Evolutionary conservation across 331 rosid species (phyloP).

Genomic region (Saraca asoca): DNA sequence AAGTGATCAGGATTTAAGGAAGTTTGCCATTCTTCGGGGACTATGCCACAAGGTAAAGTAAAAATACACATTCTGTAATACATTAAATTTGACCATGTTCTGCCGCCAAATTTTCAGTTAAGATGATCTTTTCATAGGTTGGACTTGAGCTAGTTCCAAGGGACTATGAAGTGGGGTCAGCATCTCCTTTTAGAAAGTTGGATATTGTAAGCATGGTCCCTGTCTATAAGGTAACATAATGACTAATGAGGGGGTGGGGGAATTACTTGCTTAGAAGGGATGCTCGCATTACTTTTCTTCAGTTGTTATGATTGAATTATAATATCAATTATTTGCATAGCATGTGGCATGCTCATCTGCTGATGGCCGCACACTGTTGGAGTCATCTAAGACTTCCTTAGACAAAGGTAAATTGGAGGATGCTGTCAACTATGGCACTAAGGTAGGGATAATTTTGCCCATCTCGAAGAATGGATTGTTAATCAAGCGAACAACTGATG

Average conservation of each 20-base stretch:
- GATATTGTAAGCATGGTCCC: slow-evolving; percentile 94
- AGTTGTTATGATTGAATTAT: slow-evolving; percentile 20
- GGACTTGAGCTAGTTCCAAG: slow-evolving; percentile 95
- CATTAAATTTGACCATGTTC: slow-evolving; percentile 6
- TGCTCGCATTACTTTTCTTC: slow-evolving; percentile 15
- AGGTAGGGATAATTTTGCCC: slow-evolving; percentile 54
- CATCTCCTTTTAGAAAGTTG: slow-evolving; percentile 70
- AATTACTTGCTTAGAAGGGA: slow-evolving; percentile 2
- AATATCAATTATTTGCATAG: slow-evolving; percentile 45
- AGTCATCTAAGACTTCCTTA: slow-evolving; percentile 93
- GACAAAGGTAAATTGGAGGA: slow-evolving; percentile 99
- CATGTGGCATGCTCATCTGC: slow-evolving; percentile 99
- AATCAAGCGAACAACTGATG: slow-evolving; percentile 9
- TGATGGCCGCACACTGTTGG: slow-evolving; percentile 93
- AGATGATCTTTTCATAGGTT: slow-evolving; percentile 59
- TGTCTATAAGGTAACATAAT: slow-evolving; percentile 71
- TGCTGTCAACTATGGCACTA: slow-evolving; percentile 92
- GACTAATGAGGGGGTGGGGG: not conserved
- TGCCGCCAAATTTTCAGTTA: slow-evolving; percentile 27
- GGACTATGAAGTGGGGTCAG: slow-evolving; percentile 79
- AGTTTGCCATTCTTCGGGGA: slow-evolving; percentile 91
- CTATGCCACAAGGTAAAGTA: slow-evolving; percentile 82
- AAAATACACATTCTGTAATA: slow-evolving; percentile 13
- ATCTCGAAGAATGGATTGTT: slow-evolving; percentile 9
- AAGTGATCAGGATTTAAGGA: slow-evolving; percentile 65